Base-by-base conservation (phyloP, 352 stramenopile genomes). In the Phytopythium delawarense region DNA sequence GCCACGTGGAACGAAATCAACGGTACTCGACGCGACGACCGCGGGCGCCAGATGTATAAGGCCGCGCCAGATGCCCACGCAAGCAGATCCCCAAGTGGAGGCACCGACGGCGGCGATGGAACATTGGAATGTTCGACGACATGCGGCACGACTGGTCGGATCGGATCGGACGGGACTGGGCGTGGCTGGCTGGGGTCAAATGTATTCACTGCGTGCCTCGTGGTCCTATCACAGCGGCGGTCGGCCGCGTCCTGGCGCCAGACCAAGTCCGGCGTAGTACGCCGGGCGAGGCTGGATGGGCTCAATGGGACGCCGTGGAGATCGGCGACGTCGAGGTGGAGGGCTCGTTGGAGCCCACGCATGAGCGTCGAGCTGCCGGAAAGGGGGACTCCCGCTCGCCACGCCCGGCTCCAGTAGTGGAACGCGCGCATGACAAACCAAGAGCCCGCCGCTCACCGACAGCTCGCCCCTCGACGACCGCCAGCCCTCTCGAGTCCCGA, bases 1-100 rank as follows among this genome's bases (percentile, higher is more conserved):
- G 25, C 25, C 25, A 60, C 54, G 54, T 60, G 54, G 54, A 60
- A 34, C 53, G 53, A 48, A 23, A 18, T 35, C 34, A 48, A 59
- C 52, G 52, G 52, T 58, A 58, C 52, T 48, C 45, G 21, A 51
- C 46, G 13, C 23, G 46, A 35, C 46, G 13, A 53, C 46, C 4
- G 46, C 21, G 25, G 4, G 23, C 46, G 52, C 52, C 52, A 58
- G n/a, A 44, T 58, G 52, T 44, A 46, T 46, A 58, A 42, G 52
- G 52, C 52, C n/a, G 46, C 21, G 1, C 52, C 18, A 30, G 34
- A 18, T 30, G 13, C 20, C 34, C 13, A 18, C 32, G 51, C 51
- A 45, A 34, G 23, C 46, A 49, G 44, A 49, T 49, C 44, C 44
- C 44, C 44, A 49, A 7, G n/a, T 8, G n/a, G 44, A 21, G 2